Base-by-base conservation (phyloP, 1,284 basidiomycete species). In the Kalmanozyma brasiliensis region DNA sequence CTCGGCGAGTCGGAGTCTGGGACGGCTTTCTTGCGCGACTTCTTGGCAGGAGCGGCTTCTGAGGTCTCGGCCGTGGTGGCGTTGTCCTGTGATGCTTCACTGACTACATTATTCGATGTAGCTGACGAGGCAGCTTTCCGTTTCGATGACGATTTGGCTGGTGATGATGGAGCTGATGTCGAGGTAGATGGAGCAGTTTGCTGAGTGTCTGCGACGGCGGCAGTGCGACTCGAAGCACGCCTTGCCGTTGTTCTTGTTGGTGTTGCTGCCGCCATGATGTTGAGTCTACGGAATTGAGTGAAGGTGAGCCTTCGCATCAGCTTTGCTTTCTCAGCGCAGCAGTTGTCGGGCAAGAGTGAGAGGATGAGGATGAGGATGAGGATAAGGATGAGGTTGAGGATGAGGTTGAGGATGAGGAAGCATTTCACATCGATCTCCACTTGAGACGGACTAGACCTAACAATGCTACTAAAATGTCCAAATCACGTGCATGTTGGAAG, bases 1-100 rank as follows among this genome's bases (percentile, higher is more conserved):
- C 53, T 52, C 16, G 61, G 52, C 2, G 58, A 68, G 40, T 62
- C 58, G 9, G 65, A 61, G 17, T 61, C 52, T n/a, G 64, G 26
- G 4, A 52, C 52, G 4, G 56, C 38, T 26, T 67, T 67, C 22
- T 67, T 67, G 34, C 64, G 64, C n/a, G 58, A 22, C 41, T 67
- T 67, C 13, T 61, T 67, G 26, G 51, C 42, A 3, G 49, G 42
- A 17, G 49, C 42, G 10, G 35, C 8, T 29, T 29, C 7, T 10
- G 49, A 5, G 33, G 53, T 38, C 17, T 29, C 26, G 30, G 33
- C 20, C 9, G 11, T 19, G 10, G 14, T 24, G 7, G 41, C 35
- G 9, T 42, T 43, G 1, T 16, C 32, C 1, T 36, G 9, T 4
- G 57, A 24, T 19, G 44, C 8, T 14, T 53, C 36, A 20, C 23